phyloP scores from a whole-genome alignment of 495 filamentous ascomycete genomes.

The Staphylotrichum longicolle region DNA sequence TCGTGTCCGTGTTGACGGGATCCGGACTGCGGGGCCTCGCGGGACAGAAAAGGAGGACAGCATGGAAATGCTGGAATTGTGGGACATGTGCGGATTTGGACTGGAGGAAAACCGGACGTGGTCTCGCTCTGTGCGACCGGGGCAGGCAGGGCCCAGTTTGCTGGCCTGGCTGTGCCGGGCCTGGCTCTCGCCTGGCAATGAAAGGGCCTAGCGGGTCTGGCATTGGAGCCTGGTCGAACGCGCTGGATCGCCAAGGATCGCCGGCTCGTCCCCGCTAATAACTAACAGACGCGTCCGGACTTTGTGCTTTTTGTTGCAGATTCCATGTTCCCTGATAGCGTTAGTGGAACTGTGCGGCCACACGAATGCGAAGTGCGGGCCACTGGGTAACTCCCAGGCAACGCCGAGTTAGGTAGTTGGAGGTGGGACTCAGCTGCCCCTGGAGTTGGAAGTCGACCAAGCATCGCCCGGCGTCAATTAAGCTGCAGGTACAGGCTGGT shows the following conservation, averaged over 20 bases:
- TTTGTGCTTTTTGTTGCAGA: conserved; percentile 2
- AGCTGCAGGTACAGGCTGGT: too few relatives aligned
- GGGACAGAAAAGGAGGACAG: background rate
- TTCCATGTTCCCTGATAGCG: too few relatives aligned
- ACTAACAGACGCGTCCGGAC: conserved; percentile 5
- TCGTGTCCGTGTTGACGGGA: conserved; percentile 4
- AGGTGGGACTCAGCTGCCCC: too few relatives aligned
- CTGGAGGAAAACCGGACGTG: background rate
- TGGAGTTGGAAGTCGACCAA: too few relatives aligned
- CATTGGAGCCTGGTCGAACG: background rate
- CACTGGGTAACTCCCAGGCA: background rate
- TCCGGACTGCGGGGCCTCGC: background rate
- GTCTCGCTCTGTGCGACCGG: background rate
- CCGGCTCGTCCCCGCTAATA: background rate
- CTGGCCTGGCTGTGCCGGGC: too few relatives aligned
- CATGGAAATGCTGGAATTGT: background rate
- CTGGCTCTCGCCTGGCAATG: background rate
- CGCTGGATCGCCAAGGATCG: conserved; percentile 26
- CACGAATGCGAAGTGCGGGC: too few relatives aligned
- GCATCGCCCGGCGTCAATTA: too few relatives aligned
- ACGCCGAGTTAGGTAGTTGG: too few relatives aligned
- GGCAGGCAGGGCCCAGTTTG: background rate
- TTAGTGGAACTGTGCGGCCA: too few relatives aligned
- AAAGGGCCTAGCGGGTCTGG: too few relatives aligned
- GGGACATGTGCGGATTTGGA: background rate